Percentiles rank a stretch among this genome's conserved stretches.
Evolutionary conservation across 1,284 basidiomycete genomes (phyloP).

Genomic region (Trichosporon faecale): DNA sequence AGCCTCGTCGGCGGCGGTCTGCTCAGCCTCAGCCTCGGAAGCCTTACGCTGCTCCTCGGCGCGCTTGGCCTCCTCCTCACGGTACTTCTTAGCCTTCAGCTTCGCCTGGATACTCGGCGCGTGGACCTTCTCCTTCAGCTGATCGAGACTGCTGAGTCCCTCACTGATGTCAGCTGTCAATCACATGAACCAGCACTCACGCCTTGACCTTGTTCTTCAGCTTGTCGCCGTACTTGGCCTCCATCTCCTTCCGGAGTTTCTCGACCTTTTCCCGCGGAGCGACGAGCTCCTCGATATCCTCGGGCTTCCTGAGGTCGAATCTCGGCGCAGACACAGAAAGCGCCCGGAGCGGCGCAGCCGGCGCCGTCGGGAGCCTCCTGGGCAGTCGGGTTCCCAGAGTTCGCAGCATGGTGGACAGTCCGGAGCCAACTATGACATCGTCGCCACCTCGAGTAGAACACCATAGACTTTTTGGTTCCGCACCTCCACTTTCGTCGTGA

Average conservation of each 20-base stretch:
- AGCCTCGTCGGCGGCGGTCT: slow-evolving; percentile 55
- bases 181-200: slow-evolving; percentile 33
- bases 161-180: slow-evolving; percentile 33
- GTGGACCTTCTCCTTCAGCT: slow-evolving; percentile 47
- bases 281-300: slow-evolving; percentile 38
- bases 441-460: slow-evolving; percentile 4
- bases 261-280: slow-evolving; percentile 50
- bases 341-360: background rate
- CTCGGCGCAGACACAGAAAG: background rate
- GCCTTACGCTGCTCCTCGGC: slow-evolving; percentile 16
- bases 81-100: slow-evolving; percentile 31
- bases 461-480: slow-evolving; percentile 6
- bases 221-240: slow-evolving; percentile 51
- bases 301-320: slow-evolving; percentile 5
- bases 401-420: slow-evolving; percentile 1
- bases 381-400: background rate
- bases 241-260: slow-evolving; percentile 43
- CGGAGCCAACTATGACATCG: background rate
- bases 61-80: slow-evolving; percentile 21
- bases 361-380: slow-evolving; percentile 1
- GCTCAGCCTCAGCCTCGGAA: slow-evolving; percentile 22
- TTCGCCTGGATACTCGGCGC: slow-evolving; percentile 36
- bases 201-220: slow-evolving; percentile 45
- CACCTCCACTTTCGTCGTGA: background rate
- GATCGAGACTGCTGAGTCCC: slow-evolving; percentile 46